Base-by-base conservation (phyloP, 2,329 filamentous ascomycete genomes). In the Simplicillium sp. region DNA sequence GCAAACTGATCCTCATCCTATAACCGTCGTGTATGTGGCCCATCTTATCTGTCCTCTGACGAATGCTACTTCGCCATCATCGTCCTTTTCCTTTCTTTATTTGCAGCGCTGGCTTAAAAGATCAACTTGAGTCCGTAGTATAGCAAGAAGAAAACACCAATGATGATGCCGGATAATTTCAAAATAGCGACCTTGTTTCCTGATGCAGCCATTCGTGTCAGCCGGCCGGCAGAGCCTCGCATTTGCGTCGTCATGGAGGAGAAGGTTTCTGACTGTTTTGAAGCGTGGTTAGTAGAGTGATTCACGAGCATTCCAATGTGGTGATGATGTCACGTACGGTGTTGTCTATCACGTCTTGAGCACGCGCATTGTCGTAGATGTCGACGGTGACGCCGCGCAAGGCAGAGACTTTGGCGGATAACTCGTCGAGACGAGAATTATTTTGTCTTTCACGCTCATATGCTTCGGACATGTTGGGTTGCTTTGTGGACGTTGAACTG, bases 361-460 rank as follows among this genome's bases (percentile, higher is more conserved):
- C 79, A 44, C 87, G 80, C 38, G 92, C 92, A 60, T 92, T 88
- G 66, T 97, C 89, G 73, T 97, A 96, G 56, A 98, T 98, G 68
- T 98, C 88, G 49, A 97, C 80, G 34, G 92, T 98, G 38, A 98
- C 87, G 62, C 85, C 86, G 56, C 90, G 87, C 48, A 98, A 77
- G 39, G 88, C 87, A 14, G 86, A 86, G 41, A 97, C 89, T 68
- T 98, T 98, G 50, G 80, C 76, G 13, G 85, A 84, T 31, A 98
- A 83, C 60, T 94, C 88, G 55, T 90, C 82, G 42, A 98, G 84
- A 53, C 90, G 88, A 50, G 86, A 81, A 66, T 97, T 94, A 70
- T 98, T 98, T 66, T 98, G 92, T 59, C 77, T 75, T 67, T 87
- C 82, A 60, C 82, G 82, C 67, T 87, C 82, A 67, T 84, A 87